phyloP scores from a whole-genome alignment of 2,329 filamentous ascomycete genomes.

The Fusarium citri region DNA sequence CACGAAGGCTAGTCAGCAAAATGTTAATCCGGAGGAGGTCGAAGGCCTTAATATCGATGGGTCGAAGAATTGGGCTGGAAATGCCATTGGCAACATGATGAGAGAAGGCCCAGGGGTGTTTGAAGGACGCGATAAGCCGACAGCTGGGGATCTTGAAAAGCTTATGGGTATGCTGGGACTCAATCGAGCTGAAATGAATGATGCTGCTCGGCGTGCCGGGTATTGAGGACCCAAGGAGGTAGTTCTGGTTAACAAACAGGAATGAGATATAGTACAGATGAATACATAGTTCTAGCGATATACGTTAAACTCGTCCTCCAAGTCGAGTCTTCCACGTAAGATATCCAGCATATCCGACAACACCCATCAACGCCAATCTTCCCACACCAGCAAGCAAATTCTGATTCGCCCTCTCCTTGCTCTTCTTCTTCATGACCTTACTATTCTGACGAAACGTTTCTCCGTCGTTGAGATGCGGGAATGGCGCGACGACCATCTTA shows the following conservation, averaged over 20 bases:
- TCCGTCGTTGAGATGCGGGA: slow-evolving; percentile 51
- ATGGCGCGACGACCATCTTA: slow-evolving; percentile 49
- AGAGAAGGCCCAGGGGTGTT: background rate
- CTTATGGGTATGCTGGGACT: background rate
- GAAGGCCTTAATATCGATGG: background rate
- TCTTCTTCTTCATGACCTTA: slow-evolving; percentile 14
- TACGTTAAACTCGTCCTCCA: slow-evolving; percentile 38
- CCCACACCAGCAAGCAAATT: slow-evolving; percentile 44
- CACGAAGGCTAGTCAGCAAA: background rate
- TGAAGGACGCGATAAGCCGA: background rate
- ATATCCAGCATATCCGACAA: slow-evolving; percentile 48
- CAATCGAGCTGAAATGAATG: too few relatives aligned
- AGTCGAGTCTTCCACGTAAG: slow-evolving; percentile 47
- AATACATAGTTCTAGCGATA: background rate
- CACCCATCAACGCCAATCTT: slow-evolving; percentile 40
- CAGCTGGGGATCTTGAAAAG: background rate
- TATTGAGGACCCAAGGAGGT: too few relatives aligned
- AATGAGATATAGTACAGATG: background rate
- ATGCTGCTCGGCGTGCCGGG: too few relatives aligned
- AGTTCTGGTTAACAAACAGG: background rate
- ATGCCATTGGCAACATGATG: background rate
- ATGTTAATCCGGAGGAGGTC: slow-evolving; percentile 6
- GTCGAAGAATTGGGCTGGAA: background rate
- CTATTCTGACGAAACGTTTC: slow-evolving; percentile 38
- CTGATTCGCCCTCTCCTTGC: slow-evolving; percentile 40